These are phyloP conservation scores for Diplodia intermedia DNA, from an alignment of 2,329 filamentous ascomycete genomes.

Conservation along the genomic window DNA sequence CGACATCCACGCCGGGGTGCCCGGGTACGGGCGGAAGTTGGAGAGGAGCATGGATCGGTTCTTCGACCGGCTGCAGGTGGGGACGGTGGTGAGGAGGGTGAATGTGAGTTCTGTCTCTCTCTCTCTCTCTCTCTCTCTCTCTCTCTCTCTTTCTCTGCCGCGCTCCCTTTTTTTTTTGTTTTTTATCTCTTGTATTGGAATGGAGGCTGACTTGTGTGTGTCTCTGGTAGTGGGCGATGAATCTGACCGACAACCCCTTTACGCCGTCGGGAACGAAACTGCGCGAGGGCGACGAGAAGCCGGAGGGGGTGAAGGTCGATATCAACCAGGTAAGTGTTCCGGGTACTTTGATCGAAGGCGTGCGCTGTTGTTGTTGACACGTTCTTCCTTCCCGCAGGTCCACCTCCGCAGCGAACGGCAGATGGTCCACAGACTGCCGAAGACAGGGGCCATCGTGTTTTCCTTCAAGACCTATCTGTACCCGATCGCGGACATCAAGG, in stretches of 20 bases:
- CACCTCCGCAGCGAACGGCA: neutral
- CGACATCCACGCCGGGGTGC: neutral
- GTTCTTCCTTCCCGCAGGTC: neutral
- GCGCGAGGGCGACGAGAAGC: neutral
- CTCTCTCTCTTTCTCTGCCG: too few species aligned
- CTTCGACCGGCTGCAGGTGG: neutral
- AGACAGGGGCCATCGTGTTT: slow-evolving; percentile 48
- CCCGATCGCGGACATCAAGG: slow-evolving; percentile 60
- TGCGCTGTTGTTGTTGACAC: neutral
- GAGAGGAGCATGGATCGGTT: neutral
- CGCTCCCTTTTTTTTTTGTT: too few species aligned
- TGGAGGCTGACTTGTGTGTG: neutral
- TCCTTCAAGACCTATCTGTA: slow-evolving; percentile 69
- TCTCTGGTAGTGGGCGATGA: neutral
- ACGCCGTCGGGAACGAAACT: neutral
- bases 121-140: too few species aligned
- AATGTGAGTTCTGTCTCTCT: neutral
- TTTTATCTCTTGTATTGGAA: neutral
- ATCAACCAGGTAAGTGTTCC: neutral
- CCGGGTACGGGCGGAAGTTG: neutral
- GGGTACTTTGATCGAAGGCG: neutral
- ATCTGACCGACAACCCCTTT: neutral
- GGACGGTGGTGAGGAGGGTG: neutral
- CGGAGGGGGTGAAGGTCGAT: neutral
- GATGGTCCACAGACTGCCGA: neutral